Evolutionary conservation across 1,139 yeast genomes (phyloP).

Genomic region (Protomyces lactucae-debilis): DNA sequence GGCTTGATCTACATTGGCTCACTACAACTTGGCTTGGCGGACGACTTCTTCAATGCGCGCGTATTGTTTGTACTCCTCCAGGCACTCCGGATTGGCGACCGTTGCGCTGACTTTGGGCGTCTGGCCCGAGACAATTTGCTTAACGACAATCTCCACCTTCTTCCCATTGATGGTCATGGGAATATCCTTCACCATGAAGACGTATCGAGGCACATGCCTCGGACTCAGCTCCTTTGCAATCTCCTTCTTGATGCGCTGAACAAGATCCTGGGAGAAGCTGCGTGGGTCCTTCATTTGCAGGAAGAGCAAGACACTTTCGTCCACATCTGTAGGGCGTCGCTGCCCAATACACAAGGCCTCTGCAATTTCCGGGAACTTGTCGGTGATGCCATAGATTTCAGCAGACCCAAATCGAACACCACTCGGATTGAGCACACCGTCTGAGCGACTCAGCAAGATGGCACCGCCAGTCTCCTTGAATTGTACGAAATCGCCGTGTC

Average conservation of each 20-base stretch:
- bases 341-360: slow-evolving; percentile 34
- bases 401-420: slow-evolving; percentile 34
- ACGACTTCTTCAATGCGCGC: slow-evolving; percentile 25
- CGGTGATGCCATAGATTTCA: slow-evolving; percentile 33
- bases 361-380: slow-evolving; percentile 31
- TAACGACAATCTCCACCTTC: slow-evolving; percentile 33
- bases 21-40: slow-evolving; percentile 1
- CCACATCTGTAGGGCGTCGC: slow-evolving; percentile 32
- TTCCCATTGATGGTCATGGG: slow-evolving; percentile 35
- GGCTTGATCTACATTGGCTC: background rate
- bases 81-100: slow-evolving; percentile 33
- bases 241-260: slow-evolving; percentile 23
- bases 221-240: slow-evolving; percentile 33
- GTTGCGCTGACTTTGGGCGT: slow-evolving; percentile 32
- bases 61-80: slow-evolving; percentile 32
- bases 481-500: slow-evolving; percentile 34
- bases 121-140: slow-evolving; percentile 32
- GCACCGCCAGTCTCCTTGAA: slow-evolving; percentile 32
- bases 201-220: slow-evolving; percentile 33
- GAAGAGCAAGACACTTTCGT: slow-evolving; percentile 33
- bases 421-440: slow-evolving; percentile 34
- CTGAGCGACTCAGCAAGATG: slow-evolving; percentile 34
- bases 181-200: slow-evolving; percentile 32
- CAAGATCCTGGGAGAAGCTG: slow-evolving; percentile 27
- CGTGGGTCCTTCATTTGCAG: slow-evolving; percentile 28